These are phyloP conservation scores for Zygosaccharomyces pseudorouxii DNA, from an alignment of 805 yeast species.

Conservation along the genomic window DNA sequence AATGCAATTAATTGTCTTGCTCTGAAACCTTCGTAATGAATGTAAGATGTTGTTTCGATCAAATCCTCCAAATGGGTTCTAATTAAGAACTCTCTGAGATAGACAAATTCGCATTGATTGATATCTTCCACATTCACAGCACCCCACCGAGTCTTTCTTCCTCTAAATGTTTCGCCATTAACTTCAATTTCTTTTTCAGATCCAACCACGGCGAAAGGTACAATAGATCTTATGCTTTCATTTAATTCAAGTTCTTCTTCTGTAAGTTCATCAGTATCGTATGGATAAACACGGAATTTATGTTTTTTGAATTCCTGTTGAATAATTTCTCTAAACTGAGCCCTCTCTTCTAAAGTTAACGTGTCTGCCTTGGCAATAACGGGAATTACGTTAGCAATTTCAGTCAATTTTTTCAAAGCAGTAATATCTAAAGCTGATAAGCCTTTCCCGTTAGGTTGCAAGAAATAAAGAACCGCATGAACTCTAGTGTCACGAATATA, in stretches of 20 bases:
- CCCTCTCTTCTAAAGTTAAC: slow-evolving; percentile 79
- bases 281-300: slow-evolving; percentile 78
- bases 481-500: slow-evolving; percentile 82
- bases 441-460: slow-evolving; percentile 86
- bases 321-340: slow-evolving; percentile 65
- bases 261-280: slow-evolving; percentile 55
- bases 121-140: slow-evolving; percentile 89
- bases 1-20: slow-evolving; percentile 89
- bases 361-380: slow-evolving; percentile 92
- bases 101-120: slow-evolving; percentile 91
- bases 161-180: slow-evolving; percentile 77
- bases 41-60: slow-evolving; percentile 82
- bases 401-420: slow-evolving; percentile 77
- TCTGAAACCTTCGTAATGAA: slow-evolving; percentile 91
- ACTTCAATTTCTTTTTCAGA: slow-evolving; percentile 72
- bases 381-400: slow-evolving; percentile 91
- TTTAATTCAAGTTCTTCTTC: slow-evolving; percentile 72
- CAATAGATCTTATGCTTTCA: slow-evolving; percentile 64
- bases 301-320: slow-evolving; percentile 73
- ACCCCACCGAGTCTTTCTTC: slow-evolving; percentile 94
- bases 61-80: slow-evolving; percentile 94
- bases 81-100: slow-evolving; percentile 87
- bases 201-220: slow-evolving; percentile 95
- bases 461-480: slow-evolving; percentile 86
- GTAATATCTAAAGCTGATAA: slow-evolving; percentile 76